Evolutionary conservation across 2,329 filamentous ascomycete genomes (phyloP), one percentile per base, ranked within the genome.

Genomic region (Phialophora verrucosa): DNA sequence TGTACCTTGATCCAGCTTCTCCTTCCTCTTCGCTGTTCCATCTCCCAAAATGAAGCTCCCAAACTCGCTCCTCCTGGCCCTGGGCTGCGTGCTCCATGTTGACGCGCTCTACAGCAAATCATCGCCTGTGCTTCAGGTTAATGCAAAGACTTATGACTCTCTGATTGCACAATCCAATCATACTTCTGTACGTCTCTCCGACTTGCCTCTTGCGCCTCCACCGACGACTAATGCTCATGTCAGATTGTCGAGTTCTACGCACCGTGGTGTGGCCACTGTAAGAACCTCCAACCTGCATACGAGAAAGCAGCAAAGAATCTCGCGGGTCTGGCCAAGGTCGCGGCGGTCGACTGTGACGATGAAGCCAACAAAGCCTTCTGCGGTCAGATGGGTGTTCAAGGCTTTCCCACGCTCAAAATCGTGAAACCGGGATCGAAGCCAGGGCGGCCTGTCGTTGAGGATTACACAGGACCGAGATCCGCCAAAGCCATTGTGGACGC

Each of bases 191-290:
- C 78, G 89, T 77, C 29, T 14, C 32, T 50, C 29, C 47, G 10
- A 25, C 11, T 31, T 44, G 35, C 38, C 38, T 8, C 17, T 49
- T 44, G 47, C 8, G 29, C 44, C 31, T 27, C n/a, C 32, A 29
- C 42, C 23, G 62, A 71, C 74, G 71, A 74, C 71, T 56, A 44
- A 68, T 53, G 42, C 49, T 55, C 44, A 23, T 59, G 50, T 49
- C 61, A 85, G 83, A 81, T 85, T 71, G 79, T 85, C 72, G 83
- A 85, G 83, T 98, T 98, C 85, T 98, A 97, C 76, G 94, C 94
- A 8, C 94, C 94, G 27, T 98, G 94, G 94, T 98, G 95, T 75
- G 95, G 94, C 50, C 95, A 98, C 81, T 99, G 95, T 83, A 87
- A 97, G 81, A 97, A 91, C 80, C 90, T 99, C 75, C 93, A 97